These are phyloP conservation scores for Hibiscus syriacus DNA, from an alignment of 345 rosid species.

Conservation along the genomic window DNA sequence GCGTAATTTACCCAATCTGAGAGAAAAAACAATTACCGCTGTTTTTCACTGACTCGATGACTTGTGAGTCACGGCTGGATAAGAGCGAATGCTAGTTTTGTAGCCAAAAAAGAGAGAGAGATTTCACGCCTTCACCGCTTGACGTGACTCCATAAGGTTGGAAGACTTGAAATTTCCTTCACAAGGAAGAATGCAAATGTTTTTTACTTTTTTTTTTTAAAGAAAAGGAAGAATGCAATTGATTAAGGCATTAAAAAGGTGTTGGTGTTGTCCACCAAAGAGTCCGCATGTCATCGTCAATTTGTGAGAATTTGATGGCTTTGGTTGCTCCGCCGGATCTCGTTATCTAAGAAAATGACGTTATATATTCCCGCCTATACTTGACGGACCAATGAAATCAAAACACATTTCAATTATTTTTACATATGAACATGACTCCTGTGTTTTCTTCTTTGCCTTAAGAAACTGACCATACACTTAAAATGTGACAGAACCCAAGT, in stretches of 20 bases:
- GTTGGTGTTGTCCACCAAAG: neutral
- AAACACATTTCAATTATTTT: neutral
- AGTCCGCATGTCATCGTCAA: no score
- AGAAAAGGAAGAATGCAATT: neutral
- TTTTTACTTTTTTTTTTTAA: no score
- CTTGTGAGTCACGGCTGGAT: neutral
- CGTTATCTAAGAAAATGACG: neutral
- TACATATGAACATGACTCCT: neutral
- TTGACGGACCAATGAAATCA: neutral
- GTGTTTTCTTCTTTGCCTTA: neutral
- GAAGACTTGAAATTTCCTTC: neutral
- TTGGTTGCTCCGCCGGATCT: neutral
- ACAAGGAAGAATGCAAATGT: no score
- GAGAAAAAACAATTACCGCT: neutral
- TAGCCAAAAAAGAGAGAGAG: neutral
- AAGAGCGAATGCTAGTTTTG: neutral
- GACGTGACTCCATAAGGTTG: neutral
- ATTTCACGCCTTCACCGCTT: neutral
- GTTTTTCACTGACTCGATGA: neutral
- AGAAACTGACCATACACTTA: neutral
- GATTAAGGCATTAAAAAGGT: neutral
- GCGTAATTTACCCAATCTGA: no score
- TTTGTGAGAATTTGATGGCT: neutral
- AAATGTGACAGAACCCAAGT: no score
- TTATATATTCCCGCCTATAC: neutral